These are phyloP conservation scores for Coniophora puteana DNA, from an alignment of 1,284 basidiomycete genomes.

Conservation along the genomic window DNA sequence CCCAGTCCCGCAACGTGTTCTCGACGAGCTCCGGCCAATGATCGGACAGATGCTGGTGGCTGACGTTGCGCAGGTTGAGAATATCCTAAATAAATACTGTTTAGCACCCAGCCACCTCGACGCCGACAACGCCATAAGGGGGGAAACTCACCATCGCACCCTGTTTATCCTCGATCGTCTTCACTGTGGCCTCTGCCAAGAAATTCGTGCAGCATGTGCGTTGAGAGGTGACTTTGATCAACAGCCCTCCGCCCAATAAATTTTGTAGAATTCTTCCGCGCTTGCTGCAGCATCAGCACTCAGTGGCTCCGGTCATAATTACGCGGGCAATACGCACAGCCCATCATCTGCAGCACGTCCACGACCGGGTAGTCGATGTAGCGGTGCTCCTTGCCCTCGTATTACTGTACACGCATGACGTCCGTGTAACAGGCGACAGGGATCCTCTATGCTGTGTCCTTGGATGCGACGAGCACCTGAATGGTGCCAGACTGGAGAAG, in stretches of 20 bases:
- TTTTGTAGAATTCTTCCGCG: conserved; percentile 99
- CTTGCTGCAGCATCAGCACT: conserved; percentile 96
- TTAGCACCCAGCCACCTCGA: conserved; percentile 12
- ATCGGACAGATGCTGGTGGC: conserved; percentile 90
- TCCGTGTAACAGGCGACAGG: conserved; percentile 96
- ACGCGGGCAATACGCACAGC: conserved; percentile 85
- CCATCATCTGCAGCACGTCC: conserved; percentile 99
- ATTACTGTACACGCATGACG: conserved; percentile 97
- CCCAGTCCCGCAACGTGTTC: conserved; percentile 86
- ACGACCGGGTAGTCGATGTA: conserved; percentile 98
- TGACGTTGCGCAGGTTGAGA: conserved; percentile 88
- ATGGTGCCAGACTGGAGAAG: conserved; percentile 94
- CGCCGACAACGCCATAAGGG: too few species aligned
- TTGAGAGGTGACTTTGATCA: conserved; percentile 94
- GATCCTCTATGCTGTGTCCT: conserved; percentile 96
- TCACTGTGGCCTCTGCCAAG: conserved; percentile 96
- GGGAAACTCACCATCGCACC: conserved; percentile 66
- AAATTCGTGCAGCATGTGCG: conserved; percentile 93
- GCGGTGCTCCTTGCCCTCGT: conserved; percentile 94
- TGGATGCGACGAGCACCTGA: conserved; percentile 91
- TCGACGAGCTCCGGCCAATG: conserved; percentile 96
- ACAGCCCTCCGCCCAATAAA: conserved; percentile 95
- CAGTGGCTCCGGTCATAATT: conserved; percentile 89
- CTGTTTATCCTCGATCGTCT: conserved; percentile 98
- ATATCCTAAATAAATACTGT: conserved; percentile 61